phyloP scores from a whole-genome alignment of 345 rosid genomes.

The Crucihimalaya himalaica region DNA sequence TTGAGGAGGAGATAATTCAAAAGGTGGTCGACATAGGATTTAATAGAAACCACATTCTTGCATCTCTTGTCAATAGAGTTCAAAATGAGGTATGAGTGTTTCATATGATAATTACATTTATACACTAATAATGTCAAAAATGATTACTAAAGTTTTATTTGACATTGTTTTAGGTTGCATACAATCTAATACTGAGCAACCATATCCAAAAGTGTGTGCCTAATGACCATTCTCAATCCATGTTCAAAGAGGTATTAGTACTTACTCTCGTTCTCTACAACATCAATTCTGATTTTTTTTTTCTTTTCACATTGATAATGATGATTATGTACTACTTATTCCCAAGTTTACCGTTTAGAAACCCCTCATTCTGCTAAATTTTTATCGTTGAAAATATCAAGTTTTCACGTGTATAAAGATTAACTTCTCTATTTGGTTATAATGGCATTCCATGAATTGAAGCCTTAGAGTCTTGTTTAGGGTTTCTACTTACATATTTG shows the following conservation, averaged over 20 bases:
- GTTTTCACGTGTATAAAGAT: too few relatives aligned
- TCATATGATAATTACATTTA: not conserved
- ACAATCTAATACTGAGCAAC: constrained; percentile 70
- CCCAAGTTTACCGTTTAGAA: too few relatives aligned
- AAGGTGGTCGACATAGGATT: constrained; percentile 68
- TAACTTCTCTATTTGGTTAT: constrained; percentile 27
- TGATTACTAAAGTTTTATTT: constrained; percentile 15
- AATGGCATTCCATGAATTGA: too few relatives aligned
- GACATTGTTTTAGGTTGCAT: constrained; percentile 68
- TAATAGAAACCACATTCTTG: constrained; percentile 56
- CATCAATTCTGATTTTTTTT: not conserved
- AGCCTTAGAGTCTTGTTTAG: too few relatives aligned
- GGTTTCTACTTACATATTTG: not conserved
- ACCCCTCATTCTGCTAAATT: too few relatives aligned
- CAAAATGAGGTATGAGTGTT: constrained; percentile 61
- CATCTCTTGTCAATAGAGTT: constrained; percentile 62
- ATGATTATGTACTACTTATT: too few relatives aligned
- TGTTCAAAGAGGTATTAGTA: constrained; percentile 59
- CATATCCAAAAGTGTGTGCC: constrained; percentile 45
- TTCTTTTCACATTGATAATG: too few relatives aligned
- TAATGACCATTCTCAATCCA: constrained; percentile 59
- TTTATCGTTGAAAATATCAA: too few relatives aligned
- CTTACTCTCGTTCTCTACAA: not conserved
- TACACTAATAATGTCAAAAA: not conserved
- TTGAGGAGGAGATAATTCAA: constrained; percentile 75